Evolutionary conservation across 768 basidiomycete species (phyloP).

Genomic region (Auricularia cornea): DNA sequence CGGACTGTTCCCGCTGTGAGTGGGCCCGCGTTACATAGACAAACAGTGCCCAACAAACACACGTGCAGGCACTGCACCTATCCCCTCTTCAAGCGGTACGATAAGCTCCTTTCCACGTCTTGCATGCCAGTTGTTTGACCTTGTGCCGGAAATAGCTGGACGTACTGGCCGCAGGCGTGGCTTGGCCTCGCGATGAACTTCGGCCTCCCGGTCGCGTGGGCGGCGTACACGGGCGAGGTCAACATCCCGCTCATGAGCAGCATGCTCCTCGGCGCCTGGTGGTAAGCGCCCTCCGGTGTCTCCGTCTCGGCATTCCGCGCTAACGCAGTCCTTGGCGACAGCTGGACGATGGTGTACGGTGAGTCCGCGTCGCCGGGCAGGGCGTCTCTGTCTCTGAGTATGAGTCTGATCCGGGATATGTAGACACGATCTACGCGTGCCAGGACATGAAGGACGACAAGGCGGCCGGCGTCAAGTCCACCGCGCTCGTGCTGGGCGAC

Average conservation of each 20-base stretch:
- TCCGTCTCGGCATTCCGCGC: constrained; percentile 24
- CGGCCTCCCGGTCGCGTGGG: constrained; percentile 42
- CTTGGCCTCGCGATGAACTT: constrained; percentile 53
- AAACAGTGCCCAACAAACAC: too few species aligned
- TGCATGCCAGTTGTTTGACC: too few species aligned
- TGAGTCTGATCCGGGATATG: too few species aligned
- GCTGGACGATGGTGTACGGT: constrained; percentile 41
- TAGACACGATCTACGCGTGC: constrained; percentile 68
- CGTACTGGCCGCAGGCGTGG: constrained; percentile 57
- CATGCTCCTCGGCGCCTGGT: constrained; percentile 8
- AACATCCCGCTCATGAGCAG: constrained; percentile 17
- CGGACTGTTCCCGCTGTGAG: too few species aligned
- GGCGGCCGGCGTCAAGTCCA: constrained; percentile 65
- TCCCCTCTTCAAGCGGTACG: too few species aligned
- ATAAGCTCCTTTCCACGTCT: too few species aligned
- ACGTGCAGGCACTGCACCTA: too few species aligned
- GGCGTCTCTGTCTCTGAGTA: too few species aligned
- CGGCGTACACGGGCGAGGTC: constrained; percentile 27
- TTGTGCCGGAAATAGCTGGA: too few species aligned
- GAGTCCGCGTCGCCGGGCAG: not conserved
- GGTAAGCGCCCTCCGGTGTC: constrained; percentile 14
- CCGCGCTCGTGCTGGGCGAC: constrained; percentile 61
- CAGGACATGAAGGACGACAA: constrained; percentile 71
- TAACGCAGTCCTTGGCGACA: constrained; percentile 25
- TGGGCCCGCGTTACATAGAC: too few species aligned